Percentiles rank a stretch among this genome's conserved stretches.
phyloP scores from a whole-genome alignment of 768 basidiomycete species.

The Saitozyma sp. region DNA sequence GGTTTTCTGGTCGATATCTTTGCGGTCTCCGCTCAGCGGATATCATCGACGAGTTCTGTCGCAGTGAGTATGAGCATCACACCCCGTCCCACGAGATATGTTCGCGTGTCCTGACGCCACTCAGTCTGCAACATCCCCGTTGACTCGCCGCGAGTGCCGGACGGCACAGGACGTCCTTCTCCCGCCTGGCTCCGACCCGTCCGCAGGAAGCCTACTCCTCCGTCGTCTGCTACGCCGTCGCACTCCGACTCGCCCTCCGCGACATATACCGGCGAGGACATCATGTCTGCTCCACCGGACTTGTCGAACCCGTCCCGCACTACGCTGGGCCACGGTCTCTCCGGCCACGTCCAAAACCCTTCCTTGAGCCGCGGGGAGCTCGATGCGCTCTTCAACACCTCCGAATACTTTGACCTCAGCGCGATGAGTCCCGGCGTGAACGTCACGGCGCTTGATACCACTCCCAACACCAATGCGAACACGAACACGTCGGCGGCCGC shows the following conservation, averaged over 20 bases:
- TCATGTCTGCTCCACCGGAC: slow-evolving; percentile 28
- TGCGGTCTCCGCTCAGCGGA: slow-evolving; percentile 89
- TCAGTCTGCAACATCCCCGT: slow-evolving; percentile 84
- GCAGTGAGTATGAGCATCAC: slow-evolving; percentile 56
- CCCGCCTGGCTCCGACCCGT: slow-evolving; percentile 89
- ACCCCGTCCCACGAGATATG: slow-evolving; percentile 35
- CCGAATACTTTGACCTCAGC: slow-evolving; percentile 50
- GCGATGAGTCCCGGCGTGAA: slow-evolving; percentile 23
- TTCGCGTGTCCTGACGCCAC: slow-evolving; percentile 29
- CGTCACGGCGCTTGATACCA: no score
- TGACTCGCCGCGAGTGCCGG: slow-evolving; percentile 60
- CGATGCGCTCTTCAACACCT: slow-evolving; percentile 50
- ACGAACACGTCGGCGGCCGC: not conserved
- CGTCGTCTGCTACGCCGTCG: slow-evolving; percentile 18
- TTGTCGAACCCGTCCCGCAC: not conserved
- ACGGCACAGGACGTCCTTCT: slow-evolving; percentile 55
- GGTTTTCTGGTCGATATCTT: slow-evolving; percentile 88
- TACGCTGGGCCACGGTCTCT: not conserved
- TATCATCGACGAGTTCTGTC: slow-evolving; percentile 92
- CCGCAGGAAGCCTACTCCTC: slow-evolving; percentile 58
- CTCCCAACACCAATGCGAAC: not conserved
- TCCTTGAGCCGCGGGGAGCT: slow-evolving; percentile 21
- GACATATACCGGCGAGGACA: slow-evolving; percentile 16
- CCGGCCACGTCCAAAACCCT: not conserved
- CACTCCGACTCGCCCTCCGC: slow-evolving; percentile 8